A percentile compares a stretch with the other conserved stretches of the same genome.
phyloP scores from a whole-genome alignment of 768 basidiomycete species.

The Boletus subparvulus region DNA sequence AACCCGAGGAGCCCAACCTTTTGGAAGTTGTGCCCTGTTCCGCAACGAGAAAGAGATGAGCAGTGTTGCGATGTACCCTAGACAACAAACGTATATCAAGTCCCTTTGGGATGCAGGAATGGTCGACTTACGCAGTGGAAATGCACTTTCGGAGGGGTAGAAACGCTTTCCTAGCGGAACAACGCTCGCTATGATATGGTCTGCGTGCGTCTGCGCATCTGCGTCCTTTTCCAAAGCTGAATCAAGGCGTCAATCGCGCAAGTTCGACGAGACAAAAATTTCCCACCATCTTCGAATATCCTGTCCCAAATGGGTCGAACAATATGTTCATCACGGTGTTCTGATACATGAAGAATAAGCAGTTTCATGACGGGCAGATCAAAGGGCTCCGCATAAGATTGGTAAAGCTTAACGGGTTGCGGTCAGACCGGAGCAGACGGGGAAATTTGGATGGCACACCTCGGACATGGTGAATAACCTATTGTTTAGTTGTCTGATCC shows the following conservation, averaged over 20 bases:
- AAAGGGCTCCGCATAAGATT: conserved; percentile 84
- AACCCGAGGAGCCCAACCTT: conserved; percentile 82
- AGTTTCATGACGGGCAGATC: conserved; percentile 82
- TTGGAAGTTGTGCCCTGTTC: conserved; percentile 54
- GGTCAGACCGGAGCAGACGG: conserved; percentile 11
- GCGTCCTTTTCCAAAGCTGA: conserved; percentile 56
- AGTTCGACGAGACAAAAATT: not conserved
- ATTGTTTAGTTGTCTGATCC: conserved; percentile 57
- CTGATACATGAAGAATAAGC: conserved; percentile 89
- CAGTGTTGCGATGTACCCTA: conserved; percentile 74
- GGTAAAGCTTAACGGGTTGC: conserved; percentile 63
- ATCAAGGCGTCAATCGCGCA: conserved; percentile 3
- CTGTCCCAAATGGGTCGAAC: conserved; percentile 87
- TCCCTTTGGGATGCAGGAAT: not conserved
- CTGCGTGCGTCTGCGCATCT: conserved; percentile 55
- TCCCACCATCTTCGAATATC: conserved; percentile 77
- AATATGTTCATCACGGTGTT: conserved; percentile 82
- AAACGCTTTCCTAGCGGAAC: conserved; percentile 80
- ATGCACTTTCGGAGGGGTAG: conserved; percentile 87
- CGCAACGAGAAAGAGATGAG: conserved; percentile 73
- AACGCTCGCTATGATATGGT: conserved; percentile 62
- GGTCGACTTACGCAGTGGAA: conserved; percentile 70
- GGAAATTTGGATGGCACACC: conserved; percentile 43
- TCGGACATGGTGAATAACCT: conserved; percentile 80
- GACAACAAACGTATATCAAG: not conserved